phyloP scores from a whole-genome alignment of 495 filamentous ascomycete species.

The Penicillium salamii region DNA sequence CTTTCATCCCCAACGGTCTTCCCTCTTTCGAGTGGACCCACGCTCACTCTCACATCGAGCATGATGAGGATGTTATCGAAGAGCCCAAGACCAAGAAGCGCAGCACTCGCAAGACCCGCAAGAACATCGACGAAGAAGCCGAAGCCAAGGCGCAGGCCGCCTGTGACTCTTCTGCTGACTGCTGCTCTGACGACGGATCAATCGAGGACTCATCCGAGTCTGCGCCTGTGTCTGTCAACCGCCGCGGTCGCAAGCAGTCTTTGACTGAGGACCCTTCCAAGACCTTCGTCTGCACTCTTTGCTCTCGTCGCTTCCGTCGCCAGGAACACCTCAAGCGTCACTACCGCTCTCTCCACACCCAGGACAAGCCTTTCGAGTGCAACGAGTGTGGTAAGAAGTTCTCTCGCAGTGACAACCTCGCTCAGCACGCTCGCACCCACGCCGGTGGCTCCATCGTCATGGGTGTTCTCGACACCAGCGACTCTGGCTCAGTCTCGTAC shows the following conservation, averaged over 20 bases:
- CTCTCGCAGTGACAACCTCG: slow-evolving; percentile 94
- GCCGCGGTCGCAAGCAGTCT: slow-evolving; percentile 97
- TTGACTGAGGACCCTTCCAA: slow-evolving; percentile 97
- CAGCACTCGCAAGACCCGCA: slow-evolving; percentile 43
- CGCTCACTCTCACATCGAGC: slow-evolving; percentile 21
- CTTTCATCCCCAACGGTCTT: slow-evolving; percentile 52
- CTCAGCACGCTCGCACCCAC: slow-evolving; percentile 93
- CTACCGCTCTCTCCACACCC: slow-evolving; percentile 95
- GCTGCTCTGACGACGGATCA: slow-evolving; percentile 16
- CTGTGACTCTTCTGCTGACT: slow-evolving; percentile 9
- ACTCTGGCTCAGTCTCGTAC: slow-evolving; percentile 41
- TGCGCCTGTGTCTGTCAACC: slow-evolving; percentile 68
- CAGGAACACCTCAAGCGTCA: slow-evolving; percentile 99
- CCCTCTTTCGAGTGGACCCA: slow-evolving; percentile 39
- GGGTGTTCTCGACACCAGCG: slow-evolving; percentile 72
- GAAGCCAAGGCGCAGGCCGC: slow-evolving; percentile 11
- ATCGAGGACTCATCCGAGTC: slow-evolving; percentile 35
- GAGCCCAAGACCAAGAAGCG: slow-evolving; percentile 63
- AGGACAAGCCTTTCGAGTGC: slow-evolving; percentile 98
- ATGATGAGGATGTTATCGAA: slow-evolving; percentile 27
- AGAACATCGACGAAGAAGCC: slow-evolving; percentile 43
- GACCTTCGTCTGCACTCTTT: slow-evolving; percentile 95
- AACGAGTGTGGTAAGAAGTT: slow-evolving; percentile 98
- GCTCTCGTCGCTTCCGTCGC: slow-evolving; percentile 94
- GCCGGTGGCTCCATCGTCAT: slow-evolving; percentile 86